These are phyloP conservation scores for Xerocomus brunneocitrinus DNA, from an alignment of 768 basidiomycete species.

Conservation along the genomic window DNA sequence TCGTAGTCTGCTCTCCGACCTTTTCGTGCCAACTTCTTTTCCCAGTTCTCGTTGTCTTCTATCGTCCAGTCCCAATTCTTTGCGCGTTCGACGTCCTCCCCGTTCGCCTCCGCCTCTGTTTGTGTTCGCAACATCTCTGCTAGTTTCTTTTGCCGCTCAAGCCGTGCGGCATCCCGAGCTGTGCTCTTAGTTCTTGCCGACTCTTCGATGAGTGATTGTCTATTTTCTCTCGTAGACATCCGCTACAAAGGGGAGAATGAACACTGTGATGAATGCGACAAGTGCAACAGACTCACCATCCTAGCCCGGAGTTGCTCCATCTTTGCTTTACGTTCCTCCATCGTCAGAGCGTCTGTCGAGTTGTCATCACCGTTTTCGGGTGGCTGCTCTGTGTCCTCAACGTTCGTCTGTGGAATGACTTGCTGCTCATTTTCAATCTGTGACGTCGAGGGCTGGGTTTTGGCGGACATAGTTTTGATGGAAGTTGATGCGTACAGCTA, in stretches of 20 bases:
- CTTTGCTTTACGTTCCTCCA: conserved; percentile 76
- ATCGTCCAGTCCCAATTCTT: conserved; percentile 80
- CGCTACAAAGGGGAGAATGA: conserved; percentile 42
- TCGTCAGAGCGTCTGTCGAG: conserved; percentile 32
- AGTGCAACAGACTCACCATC: conserved; percentile 50
- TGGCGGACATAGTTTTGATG: conserved; percentile 10
- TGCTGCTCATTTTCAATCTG: not conserved
- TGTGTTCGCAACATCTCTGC: conserved; percentile 83
- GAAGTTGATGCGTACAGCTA: not conserved
- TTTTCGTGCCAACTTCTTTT: conserved; percentile 67
- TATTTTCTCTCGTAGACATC: conserved; percentile 76
- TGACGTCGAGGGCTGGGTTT: conserved; percentile 6
- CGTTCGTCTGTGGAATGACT: conserved; percentile 5
- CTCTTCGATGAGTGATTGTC: conserved; percentile 82
- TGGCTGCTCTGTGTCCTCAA: conserved; percentile 27
- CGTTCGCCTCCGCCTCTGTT: conserved; percentile 83
- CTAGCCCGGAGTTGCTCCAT: conserved; percentile 69
- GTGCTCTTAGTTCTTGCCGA: conserved; percentile 71
- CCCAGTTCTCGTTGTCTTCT: conserved; percentile 29
- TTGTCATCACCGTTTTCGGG: conserved; percentile 16
- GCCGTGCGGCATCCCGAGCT: conserved; percentile 72
- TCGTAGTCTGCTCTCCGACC: conserved; percentile 81
- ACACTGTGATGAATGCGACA: not conserved
- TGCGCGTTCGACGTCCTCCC: conserved; percentile 93
- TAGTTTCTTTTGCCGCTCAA: conserved; percentile 87